Evolutionary conservation across 2,329 filamentous ascomycete genomes (phyloP).

Genomic region (Trichoderma breve): DNA sequence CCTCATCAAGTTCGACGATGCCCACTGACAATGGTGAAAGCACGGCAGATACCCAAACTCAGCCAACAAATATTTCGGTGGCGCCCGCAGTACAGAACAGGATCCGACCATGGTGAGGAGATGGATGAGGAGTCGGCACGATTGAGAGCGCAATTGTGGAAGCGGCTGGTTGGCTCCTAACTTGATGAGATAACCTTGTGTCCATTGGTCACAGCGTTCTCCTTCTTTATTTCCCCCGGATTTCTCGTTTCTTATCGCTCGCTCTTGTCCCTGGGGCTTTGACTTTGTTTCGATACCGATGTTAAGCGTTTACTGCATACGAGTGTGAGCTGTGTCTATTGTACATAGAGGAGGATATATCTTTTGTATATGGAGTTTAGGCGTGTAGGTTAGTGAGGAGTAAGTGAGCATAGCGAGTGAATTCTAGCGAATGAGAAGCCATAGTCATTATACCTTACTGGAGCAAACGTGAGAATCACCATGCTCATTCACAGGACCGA

Average conservation of each 20-base stretch:
- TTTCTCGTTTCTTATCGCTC: neutral
- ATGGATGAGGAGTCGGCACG: neutral
- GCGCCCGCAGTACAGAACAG: neutral
- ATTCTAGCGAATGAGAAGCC: neutral
- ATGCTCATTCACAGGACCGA: neutral
- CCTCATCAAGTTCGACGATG: neutral
- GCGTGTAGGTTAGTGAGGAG: neutral
- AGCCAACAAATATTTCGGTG: neutral
- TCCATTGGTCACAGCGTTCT: neutral
- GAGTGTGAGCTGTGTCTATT: neutral
- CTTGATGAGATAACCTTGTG: neutral
- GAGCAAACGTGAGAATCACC: neutral
- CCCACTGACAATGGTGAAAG: neutral
- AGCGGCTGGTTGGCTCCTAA: neutral
- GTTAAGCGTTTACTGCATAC: neutral
- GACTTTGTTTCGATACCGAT: neutral
- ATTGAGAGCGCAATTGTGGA: neutral
- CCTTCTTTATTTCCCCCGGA: neutral
- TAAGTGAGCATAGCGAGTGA: neutral
- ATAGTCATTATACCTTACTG: neutral
- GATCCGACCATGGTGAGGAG: slow-evolving; percentile 13
- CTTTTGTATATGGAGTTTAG: neutral
- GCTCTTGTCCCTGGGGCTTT: neutral
- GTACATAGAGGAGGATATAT: neutral
- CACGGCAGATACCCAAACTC: neutral